phyloP scores from a whole-genome alignment of 2,329 filamentous ascomycete species.

The Blastomyces emzantsi region DNA sequence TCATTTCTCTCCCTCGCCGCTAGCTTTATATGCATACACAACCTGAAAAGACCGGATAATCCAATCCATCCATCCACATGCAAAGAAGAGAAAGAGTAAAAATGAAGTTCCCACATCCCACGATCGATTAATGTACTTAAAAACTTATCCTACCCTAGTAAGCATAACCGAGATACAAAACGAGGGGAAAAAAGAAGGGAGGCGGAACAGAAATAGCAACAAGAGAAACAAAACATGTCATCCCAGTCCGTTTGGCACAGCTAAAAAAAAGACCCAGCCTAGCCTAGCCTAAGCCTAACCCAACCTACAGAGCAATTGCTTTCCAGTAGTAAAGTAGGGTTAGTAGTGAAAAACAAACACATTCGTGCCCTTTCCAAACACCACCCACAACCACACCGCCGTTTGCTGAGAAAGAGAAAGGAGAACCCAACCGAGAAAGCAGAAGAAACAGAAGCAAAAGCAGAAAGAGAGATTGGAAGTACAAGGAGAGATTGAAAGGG shows the following conservation, averaged over 20 bases:
- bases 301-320: background rate
- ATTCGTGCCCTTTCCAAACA: background rate
- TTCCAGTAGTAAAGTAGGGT: background rate
- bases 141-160: background rate
- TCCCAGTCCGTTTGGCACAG: too few relatives aligned
- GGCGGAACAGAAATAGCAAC: too few relatives aligned
- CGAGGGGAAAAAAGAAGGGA: background rate
- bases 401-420: background rate
- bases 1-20: background rate
- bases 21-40: background rate
- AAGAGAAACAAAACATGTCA: too few relatives aligned
- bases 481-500: background rate
- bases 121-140: background rate
- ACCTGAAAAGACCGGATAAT: too few relatives aligned
- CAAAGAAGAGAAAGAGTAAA: background rate
- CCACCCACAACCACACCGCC: background rate
- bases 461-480: background rate
- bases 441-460: background rate
- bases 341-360: background rate
- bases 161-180: background rate
- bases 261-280: background rate
- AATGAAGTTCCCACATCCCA: background rate
- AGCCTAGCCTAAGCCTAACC: background rate
- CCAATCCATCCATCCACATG: background rate
- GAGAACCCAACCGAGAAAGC: background rate